phyloP scores from a whole-genome alignment of 495 filamentous ascomycete species.

The Pseudotulostoma volvatum region DNA sequence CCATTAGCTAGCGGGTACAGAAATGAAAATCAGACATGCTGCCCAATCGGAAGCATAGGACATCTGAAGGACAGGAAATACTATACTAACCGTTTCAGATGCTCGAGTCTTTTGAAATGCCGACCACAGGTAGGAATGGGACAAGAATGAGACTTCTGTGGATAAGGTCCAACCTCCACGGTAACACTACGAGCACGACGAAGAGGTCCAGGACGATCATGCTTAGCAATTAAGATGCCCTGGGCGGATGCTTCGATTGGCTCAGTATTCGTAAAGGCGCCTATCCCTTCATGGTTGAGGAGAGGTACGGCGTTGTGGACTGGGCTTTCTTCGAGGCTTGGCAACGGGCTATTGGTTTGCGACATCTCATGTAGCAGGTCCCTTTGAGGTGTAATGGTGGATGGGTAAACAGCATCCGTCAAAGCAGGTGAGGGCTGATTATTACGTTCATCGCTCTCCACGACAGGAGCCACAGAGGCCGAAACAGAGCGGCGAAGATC shows the following conservation, averaged over 20 bases:
- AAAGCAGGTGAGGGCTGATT: constrained; percentile 55
- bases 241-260: constrained; percentile 38
- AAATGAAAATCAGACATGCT: constrained; percentile 16
- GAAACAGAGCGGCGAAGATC: constrained; percentile 87
- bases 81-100: constrained; percentile 81
- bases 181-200: constrained; percentile 89
- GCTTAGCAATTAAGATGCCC: constrained; percentile 41
- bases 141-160: constrained; percentile 93
- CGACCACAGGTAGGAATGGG: constrained; percentile 97
- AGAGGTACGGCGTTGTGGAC: constrained; percentile 47
- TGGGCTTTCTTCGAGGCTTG: constrained; percentile 62
- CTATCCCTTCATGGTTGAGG: constrained; percentile 50
- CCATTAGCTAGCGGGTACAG: constrained; percentile 41
- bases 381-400: constrained; percentile 54
- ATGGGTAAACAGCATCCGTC: constrained; percentile 38
- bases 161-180: constrained; percentile 91
- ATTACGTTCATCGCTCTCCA: constrained; percentile 55
- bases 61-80: constrained; percentile 1
- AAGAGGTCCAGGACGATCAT: constrained; percentile 56
- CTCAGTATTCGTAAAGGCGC: constrained; percentile 46
- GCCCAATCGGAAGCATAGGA: constrained; percentile 10
- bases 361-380: constrained; percentile 69
- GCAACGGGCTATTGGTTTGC: constrained; percentile 71
- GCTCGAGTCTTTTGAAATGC: constrained; percentile 96
- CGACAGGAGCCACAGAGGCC: constrained; percentile 66